These are phyloP conservation scores for Moricandia moricandioides DNA, from an alignment of 345 rosid species.

Conservation along the genomic window DNA sequence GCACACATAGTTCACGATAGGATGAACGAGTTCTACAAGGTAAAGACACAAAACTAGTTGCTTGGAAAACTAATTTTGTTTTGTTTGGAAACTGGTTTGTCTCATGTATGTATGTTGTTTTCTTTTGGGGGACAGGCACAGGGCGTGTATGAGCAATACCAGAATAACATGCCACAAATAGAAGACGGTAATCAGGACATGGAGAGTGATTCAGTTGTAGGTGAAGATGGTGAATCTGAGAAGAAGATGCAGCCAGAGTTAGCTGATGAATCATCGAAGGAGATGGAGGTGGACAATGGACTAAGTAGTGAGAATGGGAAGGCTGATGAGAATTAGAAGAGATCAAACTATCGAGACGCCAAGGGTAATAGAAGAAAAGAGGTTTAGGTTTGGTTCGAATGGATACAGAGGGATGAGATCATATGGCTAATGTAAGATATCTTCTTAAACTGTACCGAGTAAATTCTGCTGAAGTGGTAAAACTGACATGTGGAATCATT, in stretches of 20 bases:
- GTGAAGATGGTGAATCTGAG: constrained; percentile 19
- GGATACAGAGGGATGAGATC: neutral
- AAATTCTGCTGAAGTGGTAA: constrained; percentile 3
- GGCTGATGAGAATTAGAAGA: constrained; percentile 30
- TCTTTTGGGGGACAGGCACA: constrained; percentile 42
- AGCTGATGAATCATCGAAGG: constrained; percentile 30
- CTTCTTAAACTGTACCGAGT: neutral
- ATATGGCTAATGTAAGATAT: neutral
- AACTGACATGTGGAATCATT: neutral
- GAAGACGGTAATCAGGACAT: constrained; percentile 30
- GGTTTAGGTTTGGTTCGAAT: neutral
- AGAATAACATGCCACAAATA: constrained; percentile 45
- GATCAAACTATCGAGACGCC: neutral
- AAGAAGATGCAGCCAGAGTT: constrained; percentile 22
- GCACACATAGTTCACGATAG: constrained; percentile 51
- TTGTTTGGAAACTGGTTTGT: neutral
- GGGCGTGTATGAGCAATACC: constrained; percentile 43
- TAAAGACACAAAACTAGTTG: constrained; percentile 20
- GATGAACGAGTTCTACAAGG: constrained; percentile 69
- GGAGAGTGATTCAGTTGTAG: constrained; percentile 43
- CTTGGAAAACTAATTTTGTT: neutral
- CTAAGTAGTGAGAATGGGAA: constrained; percentile 31
- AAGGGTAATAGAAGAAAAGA: constrained; percentile 3
- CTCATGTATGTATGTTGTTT: neutral
- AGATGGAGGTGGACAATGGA: constrained; percentile 26